Evolutionary conservation across 1,284 basidiomycete species (phyloP), one percentile per base, ranked within the genome.

Genomic region (Mycena citricolor): DNA sequence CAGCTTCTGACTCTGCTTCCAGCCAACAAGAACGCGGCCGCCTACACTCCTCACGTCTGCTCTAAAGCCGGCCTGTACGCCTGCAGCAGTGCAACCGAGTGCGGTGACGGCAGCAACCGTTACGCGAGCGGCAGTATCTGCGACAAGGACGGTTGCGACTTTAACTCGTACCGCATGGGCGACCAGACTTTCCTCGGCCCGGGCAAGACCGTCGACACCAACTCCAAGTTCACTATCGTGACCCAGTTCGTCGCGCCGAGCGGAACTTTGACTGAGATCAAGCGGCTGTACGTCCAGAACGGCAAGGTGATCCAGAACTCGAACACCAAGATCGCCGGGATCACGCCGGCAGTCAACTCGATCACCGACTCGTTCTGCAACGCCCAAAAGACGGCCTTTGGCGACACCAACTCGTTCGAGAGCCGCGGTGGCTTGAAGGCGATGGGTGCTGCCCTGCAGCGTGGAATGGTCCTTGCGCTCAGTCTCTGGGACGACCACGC

Each of bases 141-240:
- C 60, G 72, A 75, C 62, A 66, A 67, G 54, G 73, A 73, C 51
- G 75, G 74, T n/a, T 76, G 74, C 61, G 73, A 76, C 57, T 77
- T 75, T 69, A 76, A 79, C 69, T 73, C 74, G 44, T 76, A 58
- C 37, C 73, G 75, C 50, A 70, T 74, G 68, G 76, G 76, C 32
- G 61, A 70, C 63, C 61, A 60, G 36, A 61, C 57, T 41, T 77
- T 76, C 71, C 68, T 68, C 61, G 75, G 76, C 17, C 49, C 58
- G 14, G 72, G 71, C 56, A 67, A 76, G 58, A 30, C 55, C 60
- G 42, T 54, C 39, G 42, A 54, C 49, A 54, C 52, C 34, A 44
- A 21, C 21, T 34, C 31, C 16, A 31, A 30, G 19, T 42, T 54
- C 48, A 54, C 52, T 14, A 46, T 54, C 28, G 52, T 54, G 31